A percentile compares a stretch with the other conserved stretches of the same genome.
phyloP scores from a whole-genome alignment of 2,329 filamentous ascomycete genomes.

The Cryoendolithus antarcticus region DNA sequence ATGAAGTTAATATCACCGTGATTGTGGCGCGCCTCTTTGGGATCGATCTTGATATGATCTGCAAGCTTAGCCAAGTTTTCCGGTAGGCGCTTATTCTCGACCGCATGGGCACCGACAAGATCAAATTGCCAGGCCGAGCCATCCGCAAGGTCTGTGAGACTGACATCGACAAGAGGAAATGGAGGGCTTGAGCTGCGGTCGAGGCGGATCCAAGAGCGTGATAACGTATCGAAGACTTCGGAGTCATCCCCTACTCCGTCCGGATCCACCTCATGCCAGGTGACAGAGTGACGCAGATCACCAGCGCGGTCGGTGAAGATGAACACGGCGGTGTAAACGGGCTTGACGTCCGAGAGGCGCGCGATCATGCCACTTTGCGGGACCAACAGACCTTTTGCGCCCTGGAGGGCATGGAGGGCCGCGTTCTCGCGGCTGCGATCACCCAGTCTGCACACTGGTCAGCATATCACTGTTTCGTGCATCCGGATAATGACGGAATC shows the following conservation, averaged over 20 bases:
- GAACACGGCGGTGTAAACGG: conserved; percentile 19
- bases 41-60: conserved; percentile 10
- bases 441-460: conserved; percentile 16
- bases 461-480: conserved; percentile 2
- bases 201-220: conserved; percentile 16
- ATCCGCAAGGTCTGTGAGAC: conserved; percentile 15
- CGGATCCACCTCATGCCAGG: conserved; percentile 12
- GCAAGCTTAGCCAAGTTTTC: conserved; percentile 9
- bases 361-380: conserved; percentile 12
- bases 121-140: conserved; percentile 23
- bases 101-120: conserved; percentile 9
- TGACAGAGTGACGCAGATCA: conserved; percentile 14
- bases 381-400: conserved; percentile 11
- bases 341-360: conserved; percentile 15
- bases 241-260: neutral
- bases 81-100: conserved; percentile 11
- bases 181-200: conserved; percentile 12
- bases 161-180: conserved; percentile 16
- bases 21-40: conserved; percentile 1
- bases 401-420: conserved; percentile 10
- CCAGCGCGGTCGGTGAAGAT: conserved; percentile 14
- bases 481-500: neutral
- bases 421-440: conserved; percentile 10
- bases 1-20: conserved; percentile 10
- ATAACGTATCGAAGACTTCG: conserved; percentile 5